Evolutionary conservation across 306 rosid genomes (phyloP).

Genomic region (Cucurbita moschata): DNA sequence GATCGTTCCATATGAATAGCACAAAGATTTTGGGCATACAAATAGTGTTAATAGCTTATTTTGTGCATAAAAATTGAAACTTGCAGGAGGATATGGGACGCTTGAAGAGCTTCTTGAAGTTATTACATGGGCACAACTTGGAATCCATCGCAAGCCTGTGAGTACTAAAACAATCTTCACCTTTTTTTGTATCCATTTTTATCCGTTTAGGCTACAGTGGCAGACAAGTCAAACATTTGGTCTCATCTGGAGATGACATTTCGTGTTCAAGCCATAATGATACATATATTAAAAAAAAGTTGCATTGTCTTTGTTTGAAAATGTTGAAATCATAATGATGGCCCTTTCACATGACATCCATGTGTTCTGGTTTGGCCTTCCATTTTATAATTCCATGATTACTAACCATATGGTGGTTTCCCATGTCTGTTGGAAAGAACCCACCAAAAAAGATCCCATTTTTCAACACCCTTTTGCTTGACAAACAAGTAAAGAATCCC

Average conservation of each 20-base stretch:
- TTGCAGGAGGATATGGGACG: conserved; percentile 88
- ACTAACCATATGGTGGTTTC: background rate
- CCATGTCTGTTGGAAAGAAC: conserved; percentile 2
- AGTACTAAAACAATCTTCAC: conserved; percentile 4
- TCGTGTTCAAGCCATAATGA: background rate
- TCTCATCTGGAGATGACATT: background rate
- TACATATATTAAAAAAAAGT: too few species aligned
- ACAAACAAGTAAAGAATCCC: background rate
- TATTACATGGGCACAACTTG: conserved; percentile 99
- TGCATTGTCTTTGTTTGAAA: background rate
- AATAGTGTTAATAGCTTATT: too few species aligned
- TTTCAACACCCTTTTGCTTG: background rate
- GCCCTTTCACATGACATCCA: background rate
- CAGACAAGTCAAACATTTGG: background rate
- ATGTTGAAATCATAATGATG: background rate
- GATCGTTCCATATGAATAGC: too few species aligned
- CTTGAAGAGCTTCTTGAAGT: conserved; percentile 96
- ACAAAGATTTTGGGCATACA: too few species aligned
- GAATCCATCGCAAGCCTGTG: conserved; percentile 95
- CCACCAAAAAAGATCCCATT: background rate
- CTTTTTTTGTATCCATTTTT: background rate
- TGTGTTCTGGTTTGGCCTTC: background rate
- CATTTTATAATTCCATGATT: conserved; percentile 2
- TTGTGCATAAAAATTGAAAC: background rate
- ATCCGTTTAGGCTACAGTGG: background rate